Evolutionary conservation across 192 early-diverging fungal species (phyloP).

Genomic region (Chytriomyces sp.): DNA sequence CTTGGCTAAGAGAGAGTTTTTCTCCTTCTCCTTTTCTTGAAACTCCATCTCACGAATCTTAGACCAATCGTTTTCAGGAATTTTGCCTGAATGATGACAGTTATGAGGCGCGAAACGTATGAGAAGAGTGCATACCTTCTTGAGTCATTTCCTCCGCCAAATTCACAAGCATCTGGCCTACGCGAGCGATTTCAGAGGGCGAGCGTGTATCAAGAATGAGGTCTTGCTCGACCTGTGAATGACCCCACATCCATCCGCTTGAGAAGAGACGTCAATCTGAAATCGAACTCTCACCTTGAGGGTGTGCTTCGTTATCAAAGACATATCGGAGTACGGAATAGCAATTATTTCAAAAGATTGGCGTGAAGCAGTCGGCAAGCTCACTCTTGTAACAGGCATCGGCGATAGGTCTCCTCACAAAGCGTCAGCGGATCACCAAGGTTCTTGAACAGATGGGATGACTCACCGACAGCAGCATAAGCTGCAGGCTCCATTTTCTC

Average conservation of each 20-base stretch:
- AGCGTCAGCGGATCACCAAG: background rate
- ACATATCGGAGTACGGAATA: constrained; percentile 56
- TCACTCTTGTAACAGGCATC: constrained; percentile 58
- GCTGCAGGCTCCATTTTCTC: constrained; percentile 19
- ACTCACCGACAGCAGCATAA: constrained; percentile 11
- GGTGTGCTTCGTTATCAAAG: constrained; percentile 55
- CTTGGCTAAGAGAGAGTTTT: constrained; percentile 49
- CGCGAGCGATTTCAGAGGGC: background rate
- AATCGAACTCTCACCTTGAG: constrained; percentile 49
- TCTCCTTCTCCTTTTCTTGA: constrained; percentile 71
- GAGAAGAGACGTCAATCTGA: background rate
- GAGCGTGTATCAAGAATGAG: constrained; percentile 11
- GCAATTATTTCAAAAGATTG: constrained; percentile 41
- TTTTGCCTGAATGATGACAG: constrained; percentile 24
- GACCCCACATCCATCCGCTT: background rate
- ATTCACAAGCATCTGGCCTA: background rate
- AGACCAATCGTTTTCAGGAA: constrained; percentile 77
- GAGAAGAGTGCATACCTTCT: constrained; percentile 2
- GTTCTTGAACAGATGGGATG: background rate
- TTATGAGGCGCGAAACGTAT: background rate
- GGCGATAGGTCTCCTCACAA: constrained; percentile 44
- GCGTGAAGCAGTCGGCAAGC: constrained; percentile 40
- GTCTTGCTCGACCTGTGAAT: constrained; percentile 16
- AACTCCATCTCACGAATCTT: constrained; percentile 89
- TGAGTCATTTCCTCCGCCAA: constrained; percentile 37